These are phyloP conservation scores for Sclerotinia minor DNA, from an alignment of 2,329 filamentous ascomycete species.

Conservation along the genomic window DNA sequence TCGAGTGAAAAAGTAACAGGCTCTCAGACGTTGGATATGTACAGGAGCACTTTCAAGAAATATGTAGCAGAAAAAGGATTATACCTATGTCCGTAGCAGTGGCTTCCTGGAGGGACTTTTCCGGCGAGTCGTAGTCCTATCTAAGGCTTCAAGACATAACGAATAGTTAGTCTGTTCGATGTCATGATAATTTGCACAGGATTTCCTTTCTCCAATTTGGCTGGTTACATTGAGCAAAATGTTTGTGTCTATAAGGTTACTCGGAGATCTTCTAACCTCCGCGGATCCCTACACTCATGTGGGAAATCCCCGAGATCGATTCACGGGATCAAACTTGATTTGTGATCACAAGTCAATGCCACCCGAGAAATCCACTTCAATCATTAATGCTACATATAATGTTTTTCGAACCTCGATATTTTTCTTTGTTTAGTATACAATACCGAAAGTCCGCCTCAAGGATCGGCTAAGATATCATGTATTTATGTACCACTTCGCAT, in stretches of 20 bases:
- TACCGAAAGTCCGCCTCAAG: background rate
- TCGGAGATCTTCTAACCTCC: no score
- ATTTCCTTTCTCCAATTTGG: background rate
- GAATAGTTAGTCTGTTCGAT: no score
- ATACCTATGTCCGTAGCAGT: no score
- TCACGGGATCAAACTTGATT: background rate
- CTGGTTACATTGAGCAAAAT: background rate
- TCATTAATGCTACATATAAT: background rate
- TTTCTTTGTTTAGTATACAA: background rate
- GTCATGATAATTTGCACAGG: background rate
- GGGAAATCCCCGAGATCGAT: conserved; percentile 1
- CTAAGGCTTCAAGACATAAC: background rate
- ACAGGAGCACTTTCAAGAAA: background rate
- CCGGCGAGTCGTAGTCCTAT: background rate
- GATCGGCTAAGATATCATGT: background rate
- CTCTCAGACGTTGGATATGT: background rate
- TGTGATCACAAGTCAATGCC: background rate
- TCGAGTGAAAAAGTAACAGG: no score
- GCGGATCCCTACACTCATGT: background rate
- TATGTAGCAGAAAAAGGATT: background rate
- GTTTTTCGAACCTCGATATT: background rate
- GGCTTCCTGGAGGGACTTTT: rapidly evolving
- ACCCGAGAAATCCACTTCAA: background rate
- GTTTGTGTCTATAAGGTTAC: no score
- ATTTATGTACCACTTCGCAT: background rate